These are phyloP conservation scores for Boeremia exigua DNA, from an alignment of 2,329 filamentous ascomycete species.

Conservation along the genomic window DNA sequence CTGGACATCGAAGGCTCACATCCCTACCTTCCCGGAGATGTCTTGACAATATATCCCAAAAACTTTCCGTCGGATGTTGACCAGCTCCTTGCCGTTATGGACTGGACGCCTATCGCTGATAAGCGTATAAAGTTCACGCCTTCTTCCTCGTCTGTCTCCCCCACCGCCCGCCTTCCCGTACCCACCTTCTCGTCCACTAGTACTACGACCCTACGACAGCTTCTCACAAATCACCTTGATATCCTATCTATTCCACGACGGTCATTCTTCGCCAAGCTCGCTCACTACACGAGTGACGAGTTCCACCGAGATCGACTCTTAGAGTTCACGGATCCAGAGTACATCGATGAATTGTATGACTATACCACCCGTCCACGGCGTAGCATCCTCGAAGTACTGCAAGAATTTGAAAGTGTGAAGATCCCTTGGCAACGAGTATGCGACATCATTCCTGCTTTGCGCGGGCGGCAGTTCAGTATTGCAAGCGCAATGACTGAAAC, in stretches of 20 bases:
- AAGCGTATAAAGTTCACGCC: slow-evolving; percentile 63
- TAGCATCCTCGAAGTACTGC: slow-evolving; percentile 88
- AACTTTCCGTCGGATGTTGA: slow-evolving; percentile 86
- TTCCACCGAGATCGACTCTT: slow-evolving; percentile 80
- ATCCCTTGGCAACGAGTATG: slow-evolving; percentile 77
- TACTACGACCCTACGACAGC: slow-evolving; percentile 70
- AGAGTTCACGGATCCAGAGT: slow-evolving; percentile 81
- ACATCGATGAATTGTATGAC: slow-evolving; percentile 91
- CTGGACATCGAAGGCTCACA: slow-evolving; percentile 57
- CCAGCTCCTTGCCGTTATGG: slow-evolving; percentile 77
- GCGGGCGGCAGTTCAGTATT: slow-evolving; percentile 93
- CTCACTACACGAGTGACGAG: slow-evolving; percentile 73
- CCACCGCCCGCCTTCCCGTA: slow-evolving; percentile 47
- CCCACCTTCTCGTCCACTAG: slow-evolving; percentile 47
- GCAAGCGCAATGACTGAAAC: slow-evolving; percentile 68
- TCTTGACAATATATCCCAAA: slow-evolving; percentile 82
- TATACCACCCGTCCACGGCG: slow-evolving; percentile 90
- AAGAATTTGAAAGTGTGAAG: slow-evolving; percentile 85
- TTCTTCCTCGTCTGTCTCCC: slow-evolving; percentile 36
- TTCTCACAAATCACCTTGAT: slow-evolving; percentile 85
- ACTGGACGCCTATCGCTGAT: slow-evolving; percentile 78
- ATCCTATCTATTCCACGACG: slow-evolving; percentile 88
- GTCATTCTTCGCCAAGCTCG: slow-evolving; percentile 80
- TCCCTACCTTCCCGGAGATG: slow-evolving; percentile 74
- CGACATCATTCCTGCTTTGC: slow-evolving; percentile 78